A percentile compares a stretch with the other conserved stretches of the same genome.
These are phyloP conservation scores for Pseudopithomyces chartarum DNA, from an alignment of 2,329 filamentous ascomycete species.

Conservation along the genomic window DNA sequence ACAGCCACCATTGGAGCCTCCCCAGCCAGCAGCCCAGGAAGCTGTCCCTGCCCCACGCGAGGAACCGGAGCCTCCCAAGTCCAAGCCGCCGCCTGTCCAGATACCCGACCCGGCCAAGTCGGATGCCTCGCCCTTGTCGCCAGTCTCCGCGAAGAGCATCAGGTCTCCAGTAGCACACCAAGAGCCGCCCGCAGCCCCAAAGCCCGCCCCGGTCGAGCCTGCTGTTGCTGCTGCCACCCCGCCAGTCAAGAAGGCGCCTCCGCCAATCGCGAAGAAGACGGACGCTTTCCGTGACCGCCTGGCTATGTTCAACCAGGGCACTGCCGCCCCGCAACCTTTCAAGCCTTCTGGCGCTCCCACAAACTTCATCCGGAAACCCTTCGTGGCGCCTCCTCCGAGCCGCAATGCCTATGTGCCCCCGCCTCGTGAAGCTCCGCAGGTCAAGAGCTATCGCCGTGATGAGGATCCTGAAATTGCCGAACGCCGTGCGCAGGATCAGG, in stretches of 20 bases:
- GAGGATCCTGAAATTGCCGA: constrained; percentile 75
- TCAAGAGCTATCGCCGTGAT: constrained; percentile 82
- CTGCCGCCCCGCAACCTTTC: constrained; percentile 87
- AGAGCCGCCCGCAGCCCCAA: constrained; percentile 44
- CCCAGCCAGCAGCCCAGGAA: constrained; percentile 36
- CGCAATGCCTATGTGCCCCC: constrained; percentile 88
- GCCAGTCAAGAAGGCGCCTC: constrained; percentile 62
- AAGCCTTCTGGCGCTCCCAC: constrained; percentile 72
- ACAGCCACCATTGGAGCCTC: constrained; percentile 42
- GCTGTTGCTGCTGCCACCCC: constrained; percentile 30
- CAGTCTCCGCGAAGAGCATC: constrained; percentile 28
- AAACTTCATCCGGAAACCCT: constrained; percentile 93
- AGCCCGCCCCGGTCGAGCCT: constrained; percentile 44
- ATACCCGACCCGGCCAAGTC: constrained; percentile 30
- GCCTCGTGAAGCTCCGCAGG: constrained; percentile 69
- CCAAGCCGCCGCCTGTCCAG: constrained; percentile 43
- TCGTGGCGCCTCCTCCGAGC: constrained; percentile 92
- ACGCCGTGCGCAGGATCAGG: constrained; percentile 67
- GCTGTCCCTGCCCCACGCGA: constrained; percentile 23
- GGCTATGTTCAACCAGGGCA: constrained; percentile 92
- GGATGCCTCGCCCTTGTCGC: constrained; percentile 37
- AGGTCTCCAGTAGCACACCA: constrained; percentile 25
- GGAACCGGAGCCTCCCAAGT: constrained; percentile 43
- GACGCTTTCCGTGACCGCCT: constrained; percentile 94
- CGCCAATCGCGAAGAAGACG: constrained; percentile 75